Evolutionary conservation across 1,139 yeast species (phyloP).

Genomic region (Yamadazyma mexicana): DNA sequence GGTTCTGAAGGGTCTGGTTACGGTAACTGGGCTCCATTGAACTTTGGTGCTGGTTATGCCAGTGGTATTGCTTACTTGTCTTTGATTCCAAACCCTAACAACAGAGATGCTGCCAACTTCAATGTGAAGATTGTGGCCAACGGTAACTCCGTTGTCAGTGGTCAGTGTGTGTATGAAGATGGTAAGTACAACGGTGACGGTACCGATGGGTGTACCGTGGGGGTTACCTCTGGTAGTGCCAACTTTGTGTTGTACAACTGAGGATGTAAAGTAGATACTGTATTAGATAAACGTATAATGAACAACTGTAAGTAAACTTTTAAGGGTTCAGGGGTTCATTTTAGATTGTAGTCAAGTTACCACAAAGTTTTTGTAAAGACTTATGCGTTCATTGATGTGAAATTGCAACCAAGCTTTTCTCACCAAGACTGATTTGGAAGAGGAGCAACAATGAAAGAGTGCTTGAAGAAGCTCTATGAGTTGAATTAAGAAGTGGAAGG

Average conservation of each 20-base stretch:
- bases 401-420: too few species aligned
- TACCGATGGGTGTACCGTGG: slow-evolving; percentile 75
- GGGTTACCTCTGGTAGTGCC: slow-evolving; percentile 66
- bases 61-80: slow-evolving; percentile 68
- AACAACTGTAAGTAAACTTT: too few species aligned
- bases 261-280: slow-evolving; percentile 3
- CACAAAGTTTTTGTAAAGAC: neutral
- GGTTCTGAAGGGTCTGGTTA: slow-evolving; percentile 62
- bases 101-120: slow-evolving; percentile 59
- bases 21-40: slow-evolving; percentile 86
- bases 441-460: too few species aligned
- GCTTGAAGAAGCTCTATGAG: too few species aligned
- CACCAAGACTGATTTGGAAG: too few species aligned
- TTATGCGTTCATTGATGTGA: neutral
- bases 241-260: slow-evolving; percentile 56
- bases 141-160: slow-evolving; percentile 53
- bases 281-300: neutral
- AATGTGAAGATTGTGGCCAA: slow-evolving; percentile 69
- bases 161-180: slow-evolving; percentile 63
- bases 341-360: too few species aligned
- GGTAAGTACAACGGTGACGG: slow-evolving; percentile 65
- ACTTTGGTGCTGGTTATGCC: slow-evolving; percentile 71
- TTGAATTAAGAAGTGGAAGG: too few species aligned
- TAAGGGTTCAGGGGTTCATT: too few species aligned
- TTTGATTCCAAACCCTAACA: slow-evolving; percentile 81